These are phyloP conservation scores for Tuber indicum DNA, from an alignment of 495 filamentous ascomycete species.

Conservation along the genomic window DNA sequence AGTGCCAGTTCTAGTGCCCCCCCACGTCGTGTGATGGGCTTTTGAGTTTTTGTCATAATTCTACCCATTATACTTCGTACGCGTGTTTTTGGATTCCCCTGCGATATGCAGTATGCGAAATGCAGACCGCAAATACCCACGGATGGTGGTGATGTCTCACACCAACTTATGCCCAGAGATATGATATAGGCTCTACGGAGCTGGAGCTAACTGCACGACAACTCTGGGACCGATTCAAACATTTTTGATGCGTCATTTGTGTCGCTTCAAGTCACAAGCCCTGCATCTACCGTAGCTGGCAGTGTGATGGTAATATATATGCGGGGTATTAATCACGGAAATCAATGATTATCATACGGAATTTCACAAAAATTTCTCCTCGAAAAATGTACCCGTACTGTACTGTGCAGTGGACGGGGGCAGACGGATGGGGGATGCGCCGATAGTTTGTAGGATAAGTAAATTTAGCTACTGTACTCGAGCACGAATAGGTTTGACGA, in stretches of 20 bases:
- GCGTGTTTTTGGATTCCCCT: background rate
- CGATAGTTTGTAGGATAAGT: background rate
- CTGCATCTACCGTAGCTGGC: background rate
- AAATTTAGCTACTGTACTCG: too few relatives aligned
- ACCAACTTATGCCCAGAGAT: background rate
- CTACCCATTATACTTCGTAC: too few relatives aligned
- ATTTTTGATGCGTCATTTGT: background rate
- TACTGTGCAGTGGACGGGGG: background rate
- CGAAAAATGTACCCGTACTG: background rate
- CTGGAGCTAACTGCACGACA: too few relatives aligned
- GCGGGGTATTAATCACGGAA: background rate
- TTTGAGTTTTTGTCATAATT: background rate
- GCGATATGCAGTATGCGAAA: background rate
- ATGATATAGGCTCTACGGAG: background rate
- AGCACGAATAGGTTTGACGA: background rate
- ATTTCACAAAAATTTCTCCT: background rate
- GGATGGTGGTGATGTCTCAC: background rate
- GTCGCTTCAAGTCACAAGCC: background rate
- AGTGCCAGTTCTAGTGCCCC: background rate
- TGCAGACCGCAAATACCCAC: background rate
- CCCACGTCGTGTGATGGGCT: background rate
- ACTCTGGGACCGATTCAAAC: background rate
- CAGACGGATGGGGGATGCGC: background rate
- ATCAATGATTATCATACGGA: background rate
- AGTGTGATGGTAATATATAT: background rate